Percentiles rank a stretch among this genome's conserved stretches.
Evolutionary conservation across 352 stramenopile species (phyloP).

Genomic region (Phytophthora cajani): DNA sequence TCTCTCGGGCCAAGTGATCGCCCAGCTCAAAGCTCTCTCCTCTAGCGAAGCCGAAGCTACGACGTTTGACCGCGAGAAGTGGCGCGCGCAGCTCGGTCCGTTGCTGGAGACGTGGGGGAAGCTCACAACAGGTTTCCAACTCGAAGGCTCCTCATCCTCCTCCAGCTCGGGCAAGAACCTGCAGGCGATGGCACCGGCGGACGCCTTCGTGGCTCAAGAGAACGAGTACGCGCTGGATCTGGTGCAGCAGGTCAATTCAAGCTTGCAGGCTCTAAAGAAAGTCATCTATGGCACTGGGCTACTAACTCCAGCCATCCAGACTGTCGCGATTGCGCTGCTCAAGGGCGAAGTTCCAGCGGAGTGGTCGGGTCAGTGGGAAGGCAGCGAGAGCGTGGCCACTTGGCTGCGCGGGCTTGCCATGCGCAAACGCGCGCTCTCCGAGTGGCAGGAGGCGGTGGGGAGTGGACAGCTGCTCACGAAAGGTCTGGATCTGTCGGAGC

Average conservation of each 20-base stretch:
- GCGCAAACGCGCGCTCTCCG: slow-evolving; percentile 81
- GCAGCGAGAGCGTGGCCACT: slow-evolving; percentile 64
- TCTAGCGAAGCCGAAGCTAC: slow-evolving; percentile 59
- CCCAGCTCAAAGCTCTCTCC: slow-evolving; percentile 86
- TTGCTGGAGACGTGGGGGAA: slow-evolving; percentile 92
- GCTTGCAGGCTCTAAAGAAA: slow-evolving; percentile 84
- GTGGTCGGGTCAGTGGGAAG: slow-evolving; percentile 88
- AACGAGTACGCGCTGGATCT: slow-evolving; percentile 85
- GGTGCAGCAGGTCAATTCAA: slow-evolving; percentile 68
- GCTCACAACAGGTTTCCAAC: slow-evolving; percentile 65
- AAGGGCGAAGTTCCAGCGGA: slow-evolving; percentile 73
- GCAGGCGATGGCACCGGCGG: slow-evolving; percentile 70
- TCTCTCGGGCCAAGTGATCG: slow-evolving; percentile 82
- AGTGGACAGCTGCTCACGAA: slow-evolving; percentile 74
- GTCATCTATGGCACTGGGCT: slow-evolving; percentile 92
- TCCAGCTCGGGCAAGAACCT: slow-evolving; percentile 43
- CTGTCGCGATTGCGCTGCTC: slow-evolving; percentile 75
- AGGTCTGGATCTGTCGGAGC: slow-evolving; percentile 88
- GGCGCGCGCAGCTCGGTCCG: slow-evolving; percentile 88
- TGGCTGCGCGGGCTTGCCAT: slow-evolving; percentile 87
- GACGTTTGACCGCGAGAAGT: slow-evolving; percentile 94
- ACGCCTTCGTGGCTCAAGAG: slow-evolving; percentile 93
- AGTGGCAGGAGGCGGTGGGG: slow-evolving; percentile 80
- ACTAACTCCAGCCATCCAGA: slow-evolving; percentile 91
- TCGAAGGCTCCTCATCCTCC: slow-evolving; percentile 41